Evolutionary conservation across 257 asterid species (phyloP), one percentile per base, ranked within the genome.

Genomic region (Cordia subcordata): DNA sequence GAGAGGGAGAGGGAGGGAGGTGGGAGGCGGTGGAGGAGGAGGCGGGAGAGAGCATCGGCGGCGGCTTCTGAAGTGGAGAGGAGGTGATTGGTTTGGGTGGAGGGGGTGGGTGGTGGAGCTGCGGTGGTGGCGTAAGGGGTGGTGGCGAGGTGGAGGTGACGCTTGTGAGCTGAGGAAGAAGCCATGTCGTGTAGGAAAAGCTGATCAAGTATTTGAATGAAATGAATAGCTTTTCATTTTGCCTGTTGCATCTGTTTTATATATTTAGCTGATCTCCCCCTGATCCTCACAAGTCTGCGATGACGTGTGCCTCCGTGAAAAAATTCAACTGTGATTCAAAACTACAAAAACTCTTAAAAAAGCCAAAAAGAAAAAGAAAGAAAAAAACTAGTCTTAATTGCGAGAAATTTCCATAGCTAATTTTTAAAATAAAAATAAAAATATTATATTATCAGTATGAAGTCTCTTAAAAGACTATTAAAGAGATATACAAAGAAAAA

Each of bases 71-170:
- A 60, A 17, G 79, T 8, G 44, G 80, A 58, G 44, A 58, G 70
- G 59, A 19, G 67, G 20, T 52, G n/a, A n/a, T n/a, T 64, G 45
- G 82, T 55, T 10, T 73, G 84, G 33, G 72, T 17, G 3, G 88
- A 78, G 55, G 95, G 90, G 52, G 94, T 80, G n/a, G 93, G 95
- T 8, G 95, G 93, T 6, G 95, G 95, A 20, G 93, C 80, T 10
- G 84, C 72, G 76, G 84, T 75, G 66, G 75, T 15, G 58, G 60
- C 78, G 56, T 60, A 60, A 1, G 75, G 78, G 16, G 69, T 49
- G 15, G 75, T 69, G 10, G 10, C 5, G 47, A 55, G 78, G 68
- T 49, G 82, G 68, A 38, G 75, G 56, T 71, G 81, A 67, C 66
- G 83, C 5, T 79, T 54, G 32, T 68, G 76, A 6, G 85, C 49